phyloP scores from a whole-genome alignment of 2,329 filamentous ascomycete genomes.

The Westerdykella sp. region DNA sequence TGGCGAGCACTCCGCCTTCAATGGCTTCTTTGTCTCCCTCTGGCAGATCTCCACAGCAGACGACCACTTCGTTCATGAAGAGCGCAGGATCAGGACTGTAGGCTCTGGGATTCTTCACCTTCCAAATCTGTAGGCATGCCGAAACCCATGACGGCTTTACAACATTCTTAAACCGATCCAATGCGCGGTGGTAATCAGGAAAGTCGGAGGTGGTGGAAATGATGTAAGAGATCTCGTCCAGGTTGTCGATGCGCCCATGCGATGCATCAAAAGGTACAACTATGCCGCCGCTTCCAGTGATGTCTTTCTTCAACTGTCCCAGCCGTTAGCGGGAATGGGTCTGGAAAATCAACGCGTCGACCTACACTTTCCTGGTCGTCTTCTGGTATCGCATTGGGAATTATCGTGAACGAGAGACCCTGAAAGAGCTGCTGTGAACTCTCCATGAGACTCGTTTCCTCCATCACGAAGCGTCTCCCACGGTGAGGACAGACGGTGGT shows the following conservation, averaged over 20 bases:
- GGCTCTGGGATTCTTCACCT: slow-evolving; percentile 69
- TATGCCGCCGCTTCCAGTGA: slow-evolving; percentile 47
- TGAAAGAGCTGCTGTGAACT: slow-evolving; percentile 33
- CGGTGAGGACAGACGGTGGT: not conserved
- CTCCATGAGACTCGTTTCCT: slow-evolving; percentile 28
- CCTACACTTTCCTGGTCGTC: slow-evolving; percentile 23
- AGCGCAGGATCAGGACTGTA: slow-evolving; percentile 87
- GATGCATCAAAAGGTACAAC: slow-evolving; percentile 37
- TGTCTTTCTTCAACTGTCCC: slow-evolving; percentile 40
- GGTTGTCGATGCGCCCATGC: slow-evolving; percentile 36
- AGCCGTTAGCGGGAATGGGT: slow-evolving; percentile 13
- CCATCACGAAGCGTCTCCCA: slow-evolving; percentile 16
- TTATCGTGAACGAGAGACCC: slow-evolving; percentile 38
- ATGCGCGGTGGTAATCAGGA: slow-evolving; percentile 69
- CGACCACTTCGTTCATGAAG: slow-evolving; percentile 78
- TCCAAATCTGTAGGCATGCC: slow-evolving; percentile 61
- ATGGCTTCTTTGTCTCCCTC: slow-evolving; percentile 86
- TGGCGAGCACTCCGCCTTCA: slow-evolving; percentile 77
- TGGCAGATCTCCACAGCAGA: slow-evolving; percentile 80
- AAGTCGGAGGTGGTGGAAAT: slow-evolving; percentile 82
- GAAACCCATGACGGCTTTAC: slow-evolving; percentile 78
- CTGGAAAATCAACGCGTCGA: slow-evolving; percentile 14
- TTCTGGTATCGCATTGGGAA: slow-evolving; percentile 36
- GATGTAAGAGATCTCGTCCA: slow-evolving; percentile 55
- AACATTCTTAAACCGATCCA: slow-evolving; percentile 74